Evolutionary conservation across 2,329 filamentous ascomycete species (phyloP), one percentile per base, ranked within the genome.

Genomic region (Pseudocercospora vitis): DNA sequence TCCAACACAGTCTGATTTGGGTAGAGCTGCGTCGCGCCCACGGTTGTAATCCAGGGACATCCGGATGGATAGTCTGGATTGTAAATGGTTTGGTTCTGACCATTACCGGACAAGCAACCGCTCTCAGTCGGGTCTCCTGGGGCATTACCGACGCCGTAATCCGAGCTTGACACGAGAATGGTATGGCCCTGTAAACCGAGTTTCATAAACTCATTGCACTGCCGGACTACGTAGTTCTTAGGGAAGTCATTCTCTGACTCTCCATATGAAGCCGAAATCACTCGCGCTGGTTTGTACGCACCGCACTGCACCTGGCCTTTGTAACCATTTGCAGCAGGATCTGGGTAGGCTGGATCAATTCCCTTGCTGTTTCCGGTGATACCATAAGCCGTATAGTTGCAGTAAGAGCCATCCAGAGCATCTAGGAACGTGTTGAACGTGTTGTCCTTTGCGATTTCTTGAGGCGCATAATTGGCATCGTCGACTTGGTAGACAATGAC

Each of bases 261-360:
- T 39, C 78, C 78, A 64, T 83, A 84, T 3, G 78, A 81, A 59
- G 82, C 77, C 28, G 75, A 78, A 53, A 83, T 74, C 2, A 81
- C 79, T 50, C 79, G 77, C 7, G 79, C 78, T 2, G 78, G 76
- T 56, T 74, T 70, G 67, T 75, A 80, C 7, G 70, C 68, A 3
- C 76, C 76, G 50, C 76, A 77, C 47, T 72, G 68, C 8, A 71
- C 56, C 3, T 65, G 60, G n/a, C 77, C 77, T 48, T 75, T 74
- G 66, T 80, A 81, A 4, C 79, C 80, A 9, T 70, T 74, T 14
- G 69, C 70, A 4, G 66, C 64, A 3, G 71, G 67, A 58, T 80
- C 73, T 0, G 78, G 79, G 56, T 81, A 81, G 54, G 19, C 31
- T 2, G 50, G 28, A 8, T 59, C 57, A 6, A 52, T 44, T 12